These are phyloP conservation scores for Chamaecrista fasciculata DNA, from an alignment of 306 rosid genomes.

Conservation along the genomic window DNA sequence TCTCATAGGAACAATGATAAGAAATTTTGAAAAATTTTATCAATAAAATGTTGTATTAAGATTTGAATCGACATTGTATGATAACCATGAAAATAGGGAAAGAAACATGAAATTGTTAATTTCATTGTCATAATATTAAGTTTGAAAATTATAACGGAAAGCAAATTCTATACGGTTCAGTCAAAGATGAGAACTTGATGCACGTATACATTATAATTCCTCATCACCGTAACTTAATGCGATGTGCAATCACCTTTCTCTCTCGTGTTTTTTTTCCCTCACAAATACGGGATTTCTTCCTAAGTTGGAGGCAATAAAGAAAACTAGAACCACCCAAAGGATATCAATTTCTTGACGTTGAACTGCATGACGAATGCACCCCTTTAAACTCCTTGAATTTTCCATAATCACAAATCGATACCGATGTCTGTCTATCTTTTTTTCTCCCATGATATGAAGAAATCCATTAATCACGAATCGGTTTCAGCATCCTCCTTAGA, in stretches of 20 bases:
- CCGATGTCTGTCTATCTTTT: neutral
- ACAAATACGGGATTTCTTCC: neutral
- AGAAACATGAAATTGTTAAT: neutral
- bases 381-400: neutral
- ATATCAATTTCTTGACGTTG: neutral
- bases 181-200: neutral
- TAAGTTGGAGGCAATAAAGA: neutral
- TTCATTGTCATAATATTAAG: neutral
- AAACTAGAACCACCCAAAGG: neutral
- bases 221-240: neutral
- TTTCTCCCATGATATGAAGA: neutral
- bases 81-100: neutral
- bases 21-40: neutral
- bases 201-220: neutral
- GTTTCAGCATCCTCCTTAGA: slow-evolving; percentile 6
- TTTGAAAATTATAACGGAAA: neutral
- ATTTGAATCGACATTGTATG: no score
- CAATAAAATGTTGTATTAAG: no score
- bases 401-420: neutral
- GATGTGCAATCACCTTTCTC: neutral
- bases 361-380: neutral
- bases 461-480: neutral
- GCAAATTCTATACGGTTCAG: neutral
- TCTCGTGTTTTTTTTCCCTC: neutral
- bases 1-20: neutral